Base-by-base conservation (phyloP, 768 basidiomycete species). In the Clitopilus hobsonii region DNA sequence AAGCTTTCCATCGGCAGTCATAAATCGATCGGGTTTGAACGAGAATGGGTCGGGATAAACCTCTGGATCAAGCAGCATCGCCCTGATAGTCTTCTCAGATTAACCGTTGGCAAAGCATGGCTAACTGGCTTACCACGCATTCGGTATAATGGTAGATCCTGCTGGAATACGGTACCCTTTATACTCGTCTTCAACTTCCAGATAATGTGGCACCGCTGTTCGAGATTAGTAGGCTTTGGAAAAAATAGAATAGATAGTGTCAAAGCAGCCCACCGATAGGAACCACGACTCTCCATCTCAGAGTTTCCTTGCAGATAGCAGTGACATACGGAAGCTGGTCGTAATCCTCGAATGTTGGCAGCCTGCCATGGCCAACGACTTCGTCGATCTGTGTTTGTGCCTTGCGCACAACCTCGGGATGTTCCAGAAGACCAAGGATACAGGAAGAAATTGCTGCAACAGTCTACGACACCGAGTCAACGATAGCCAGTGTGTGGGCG, bases 1-100 rank as follows among this genome's bases (percentile, higher is more conserved):
- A 2, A 66, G 50, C 23, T 64, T 64, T 0, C 68, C 58, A 53
- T 71, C 60, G 11, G 52, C 23, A 20, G 61, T 56, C 11, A 72
- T 58, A 56, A 72, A 77, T 6, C 75, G 71, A 24, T 77, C 75
- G 3, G 76, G 76, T 23, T 69, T 71, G 60, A 79, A 78, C 1
- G 47, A 58, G 41, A 67, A 66, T 13, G 77, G 74, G 41, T 78
- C 72, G 1, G 72, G 71, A 57, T 74, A 77, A 26, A 62, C 63
- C 6, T 58, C 52, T 49, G 72, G 69, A 29, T 81, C 67, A 49
- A 71, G 74, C 1, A 72, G 67, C 52, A 79, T 70, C 1, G 71
- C 70, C 77, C 77, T 77, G 32, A 36, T n/a, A 38, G 38, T 54
- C 26, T 5, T 45, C n/a, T 4, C 30, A 45, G 3, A 6, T 4